Evolutionary conservation across 306 rosid genomes (phyloP), one percentile per base, ranked within the genome.

Genomic region (Trifolium subterraneum): DNA sequence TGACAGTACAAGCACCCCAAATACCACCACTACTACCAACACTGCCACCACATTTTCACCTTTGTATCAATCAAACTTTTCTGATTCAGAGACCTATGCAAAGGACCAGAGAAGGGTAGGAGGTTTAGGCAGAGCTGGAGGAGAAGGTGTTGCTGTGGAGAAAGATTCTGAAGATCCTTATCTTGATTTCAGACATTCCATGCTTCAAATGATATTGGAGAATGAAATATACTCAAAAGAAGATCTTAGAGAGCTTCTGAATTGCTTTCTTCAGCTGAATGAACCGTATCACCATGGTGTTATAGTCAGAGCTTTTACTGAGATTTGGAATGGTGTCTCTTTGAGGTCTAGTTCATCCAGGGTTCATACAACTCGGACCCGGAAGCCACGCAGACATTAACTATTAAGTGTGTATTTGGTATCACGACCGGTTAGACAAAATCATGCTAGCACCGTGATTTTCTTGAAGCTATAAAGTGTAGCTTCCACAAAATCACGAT

Each of bases 101-200:
- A 76, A 73, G 79, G 42, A 39, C 7, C 68, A 85, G 4, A 73
- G 76, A 55, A 72, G 73, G 0, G 83, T 81, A 3, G 79, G 73
- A 0, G 90, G 92, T 7, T 86, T 92, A 12, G 98, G 98, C 0
- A 84, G 88, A 55, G 84, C 70, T 0, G 97, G 97, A 2, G 86
- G 83, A 35, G 90, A 87, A 75, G 90, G 96, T 14, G 82, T 95
- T 55, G 96, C 99, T 0, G 91, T 95, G 36, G 99, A 92, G 90
- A 90, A 92, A 71, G 97, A 95, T 10, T 92, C 99, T 18, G 92
- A 89, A 72, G 98, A 95, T 75, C 99, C 99, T 55, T 95, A 95
- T 77, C 41, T 90, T 56, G 99, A 95, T 52, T 92, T 95, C 66
- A 78, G 93, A 59, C 92, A 87, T 0, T 95, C 99, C 22, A 95